A percentile compares a stretch with the other conserved stretches of the same genome.
These are phyloP conservation scores for Alternaria burnsii DNA, from an alignment of 2,329 filamentous ascomycete species.

Conservation along the genomic window DNA sequence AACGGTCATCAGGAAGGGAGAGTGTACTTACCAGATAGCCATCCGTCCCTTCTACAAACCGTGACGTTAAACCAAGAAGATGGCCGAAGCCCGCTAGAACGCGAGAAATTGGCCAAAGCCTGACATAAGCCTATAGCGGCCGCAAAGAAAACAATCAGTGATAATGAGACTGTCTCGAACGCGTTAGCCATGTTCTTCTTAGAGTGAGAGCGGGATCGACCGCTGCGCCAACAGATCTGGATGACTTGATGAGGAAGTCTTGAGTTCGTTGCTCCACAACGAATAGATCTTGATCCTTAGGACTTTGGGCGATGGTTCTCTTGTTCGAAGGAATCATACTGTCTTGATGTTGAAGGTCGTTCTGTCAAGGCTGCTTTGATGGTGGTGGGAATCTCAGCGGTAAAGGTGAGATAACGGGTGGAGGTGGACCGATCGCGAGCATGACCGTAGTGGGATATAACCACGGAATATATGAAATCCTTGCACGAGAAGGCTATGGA, in stretches of 20 bases:
- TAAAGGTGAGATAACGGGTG: neutral
- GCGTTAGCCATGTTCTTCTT: neutral
- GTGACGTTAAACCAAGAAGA: neutral
- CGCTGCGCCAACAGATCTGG: slow-evolving; percentile 5
- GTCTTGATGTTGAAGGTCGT: neutral
- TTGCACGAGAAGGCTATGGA: neutral
- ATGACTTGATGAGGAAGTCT: slow-evolving; percentile 6
- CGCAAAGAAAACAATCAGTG: neutral
- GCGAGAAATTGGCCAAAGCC: neutral
- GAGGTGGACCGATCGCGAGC: neutral
- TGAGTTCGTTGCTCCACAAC: neutral
- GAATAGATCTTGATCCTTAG: neutral
- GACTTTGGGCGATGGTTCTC: no score
- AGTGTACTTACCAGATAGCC: neutral
- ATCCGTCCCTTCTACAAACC: neutral
- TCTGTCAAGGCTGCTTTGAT: neutral
- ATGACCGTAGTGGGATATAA: neutral
- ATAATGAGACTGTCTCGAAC: slow-evolving; percentile 6
- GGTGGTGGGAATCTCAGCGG: neutral
- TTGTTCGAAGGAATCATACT: neutral
- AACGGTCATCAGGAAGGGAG: neutral
- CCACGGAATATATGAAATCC: neutral
- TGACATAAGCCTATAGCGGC: neutral
- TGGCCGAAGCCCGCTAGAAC: neutral
- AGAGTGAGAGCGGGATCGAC: neutral